Evolutionary conservation across 2,329 filamentous ascomycete species (phyloP), one percentile per base, ranked within the genome.

Genomic region (Clonostachys chloroleuca): DNA sequence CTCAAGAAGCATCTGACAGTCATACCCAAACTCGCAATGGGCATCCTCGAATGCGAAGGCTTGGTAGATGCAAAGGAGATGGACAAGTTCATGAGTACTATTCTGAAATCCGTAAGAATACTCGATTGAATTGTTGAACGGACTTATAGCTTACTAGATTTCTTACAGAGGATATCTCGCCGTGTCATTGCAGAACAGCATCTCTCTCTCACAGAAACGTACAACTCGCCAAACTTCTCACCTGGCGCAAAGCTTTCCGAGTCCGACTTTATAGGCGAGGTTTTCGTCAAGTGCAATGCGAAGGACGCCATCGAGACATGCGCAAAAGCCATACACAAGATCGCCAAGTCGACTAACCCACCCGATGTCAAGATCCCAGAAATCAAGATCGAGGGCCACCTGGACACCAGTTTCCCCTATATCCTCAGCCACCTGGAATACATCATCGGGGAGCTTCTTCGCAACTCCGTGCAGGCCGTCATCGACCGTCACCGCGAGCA

Each of bases 151-250:
- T 39, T 12, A 40, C 30, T 5, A 10, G 16, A 5, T 34, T 14
- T n/a, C n/a, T 16, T 20, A 18, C 55, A 94, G 88, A 83, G 94
- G 50, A 99, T 99, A 56, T 96, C 92, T 41, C 85, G 94, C 50
- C 84, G 95, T 52, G 94, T 97, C 54, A 99, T 99, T 61, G 94
- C 94, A 34, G 94, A 99, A 67, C 94, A 99, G 60, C 94, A 99
- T 62, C 82, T 99, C 36, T 91, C 94, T 10, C 78, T 99, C 16
- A 96, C 92, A 5, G 92, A 97, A 56, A 96, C 92, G 2, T 97
- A 92, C 72, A 86, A 94, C 64, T 88, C 89, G 0, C 86, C 89
- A 3, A 92, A 89, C 82, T 92, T 96, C 72, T 92, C 91, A 48
- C 88, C 90, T 1, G 83, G 90, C 51, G 84, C 87, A 4, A 86